Percentiles rank a stretch among this genome's conserved stretches.
phyloP scores from a whole-genome alignment of 2,329 filamentous ascomycete genomes.

The Alternaria solani region DNA sequence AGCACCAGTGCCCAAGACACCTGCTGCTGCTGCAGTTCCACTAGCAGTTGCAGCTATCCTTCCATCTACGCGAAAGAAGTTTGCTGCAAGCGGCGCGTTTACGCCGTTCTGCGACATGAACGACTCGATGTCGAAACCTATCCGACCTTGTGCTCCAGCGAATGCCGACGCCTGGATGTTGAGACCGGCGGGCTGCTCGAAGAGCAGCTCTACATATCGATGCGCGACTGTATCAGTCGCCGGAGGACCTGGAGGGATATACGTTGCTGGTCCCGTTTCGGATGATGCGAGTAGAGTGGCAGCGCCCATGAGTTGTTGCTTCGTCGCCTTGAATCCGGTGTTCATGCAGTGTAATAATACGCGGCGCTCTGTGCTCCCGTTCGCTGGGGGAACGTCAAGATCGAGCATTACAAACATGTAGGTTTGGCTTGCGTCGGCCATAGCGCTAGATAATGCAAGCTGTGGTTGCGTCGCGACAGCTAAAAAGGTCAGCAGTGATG shows the following conservation, averaged over 20 bases:
- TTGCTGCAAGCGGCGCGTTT: slow-evolving; percentile 40
- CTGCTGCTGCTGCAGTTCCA: not conserved
- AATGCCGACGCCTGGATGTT: slow-evolving; percentile 34
- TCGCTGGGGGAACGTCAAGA: slow-evolving; percentile 42
- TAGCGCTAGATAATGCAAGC: slow-evolving; percentile 33
- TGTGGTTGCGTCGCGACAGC: slow-evolving; percentile 39
- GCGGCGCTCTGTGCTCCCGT: slow-evolving; percentile 36
- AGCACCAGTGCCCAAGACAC: slow-evolving; percentile 21
- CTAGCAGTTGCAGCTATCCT: slow-evolving; percentile 19
- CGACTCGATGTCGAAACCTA: slow-evolving; percentile 40
- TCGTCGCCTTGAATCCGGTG: slow-evolving; percentile 45
- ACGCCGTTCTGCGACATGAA: slow-evolving; percentile 40
- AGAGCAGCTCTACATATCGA: slow-evolving; percentile 48
- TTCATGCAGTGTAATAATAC: slow-evolving; percentile 46
- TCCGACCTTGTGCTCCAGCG: slow-evolving; percentile 27
- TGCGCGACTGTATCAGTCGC: slow-evolving; percentile 44
- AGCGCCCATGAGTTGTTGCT: slow-evolving; percentile 31
- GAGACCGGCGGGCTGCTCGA: slow-evolving; percentile 40
- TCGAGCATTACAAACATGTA: slow-evolving; percentile 50
- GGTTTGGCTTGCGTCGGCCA: slow-evolving; percentile 26
- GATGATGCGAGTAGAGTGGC: slow-evolving; percentile 37
- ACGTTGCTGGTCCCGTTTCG: slow-evolving; percentile 41
- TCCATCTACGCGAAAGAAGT: slow-evolving; percentile 49
- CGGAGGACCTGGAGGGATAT: slow-evolving; percentile 45
- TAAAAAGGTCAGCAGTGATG: slow-evolving; percentile 20